A percentile compares a stretch with the other conserved stretches of the same genome.
Evolutionary conservation across 2,329 filamentous ascomycete genomes (phyloP).

Genomic region (Arthrobotrys entomopaga): DNA sequence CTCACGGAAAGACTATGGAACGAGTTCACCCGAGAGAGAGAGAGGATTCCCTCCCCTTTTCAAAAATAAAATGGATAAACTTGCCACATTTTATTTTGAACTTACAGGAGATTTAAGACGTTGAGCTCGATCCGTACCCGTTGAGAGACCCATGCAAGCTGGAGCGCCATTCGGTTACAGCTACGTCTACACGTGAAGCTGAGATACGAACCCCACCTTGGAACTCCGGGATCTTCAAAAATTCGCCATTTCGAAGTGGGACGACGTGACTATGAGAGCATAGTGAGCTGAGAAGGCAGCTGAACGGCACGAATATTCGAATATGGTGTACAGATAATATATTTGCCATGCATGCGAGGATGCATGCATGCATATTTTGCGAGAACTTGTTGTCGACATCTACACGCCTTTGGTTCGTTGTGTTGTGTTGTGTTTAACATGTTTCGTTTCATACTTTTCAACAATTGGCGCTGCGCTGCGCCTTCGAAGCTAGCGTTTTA

Average conservation of each 20-base stretch:
- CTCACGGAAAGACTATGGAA: conserved; percentile 51
- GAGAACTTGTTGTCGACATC: no score
- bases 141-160: conserved; percentile 31
- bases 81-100: conserved; percentile 46
- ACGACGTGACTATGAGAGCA: neutral
- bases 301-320: no score
- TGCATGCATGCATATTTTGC: no score
- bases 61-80: neutral
- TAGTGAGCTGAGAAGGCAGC: neutral
- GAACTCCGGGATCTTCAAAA: conserved; percentile 33
- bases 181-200: conserved; percentile 20
- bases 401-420: no score
- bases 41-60: conserved; percentile 17
- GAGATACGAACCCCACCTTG: conserved; percentile 20
- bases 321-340: no score
- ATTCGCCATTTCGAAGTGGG: conserved; percentile 6
- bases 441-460: no score
- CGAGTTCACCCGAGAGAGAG: conserved; percentile 29
- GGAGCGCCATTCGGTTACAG: conserved; percentile 25
- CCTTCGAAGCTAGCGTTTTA: no score
- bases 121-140: conserved; percentile 15
- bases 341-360: no score
- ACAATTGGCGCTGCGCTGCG: no score
- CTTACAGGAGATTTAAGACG: neutral
- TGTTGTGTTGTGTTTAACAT: no score